Percentiles rank a stretch among this genome's conserved stretches.
Evolutionary conservation across 1,139 yeast genomes (phyloP).

Genomic region (Spathaspora sp.): DNA sequence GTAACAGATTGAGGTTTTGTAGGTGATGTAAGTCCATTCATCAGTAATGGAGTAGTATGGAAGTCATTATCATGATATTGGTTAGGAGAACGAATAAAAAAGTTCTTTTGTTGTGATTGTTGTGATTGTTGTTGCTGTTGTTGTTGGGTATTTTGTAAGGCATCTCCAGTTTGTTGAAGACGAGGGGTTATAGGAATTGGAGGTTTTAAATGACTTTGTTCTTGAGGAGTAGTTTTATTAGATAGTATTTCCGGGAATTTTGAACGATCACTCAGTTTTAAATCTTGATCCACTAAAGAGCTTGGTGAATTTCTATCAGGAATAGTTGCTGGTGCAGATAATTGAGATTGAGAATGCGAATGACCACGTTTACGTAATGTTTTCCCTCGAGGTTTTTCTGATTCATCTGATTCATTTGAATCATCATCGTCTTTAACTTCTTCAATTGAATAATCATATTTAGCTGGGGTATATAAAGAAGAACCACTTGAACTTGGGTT

Average conservation of each 20-base stretch:
- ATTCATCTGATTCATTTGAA: slow-evolving; percentile 34
- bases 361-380: slow-evolving; percentile 11
- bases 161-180: slow-evolving; percentile 9
- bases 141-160: slow-evolving; percentile 3
- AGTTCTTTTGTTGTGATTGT: slow-evolving; percentile 22
- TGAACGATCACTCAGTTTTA: neutral
- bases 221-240: neutral
- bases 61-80: slow-evolving; percentile 39
- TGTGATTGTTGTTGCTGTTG: slow-evolving; percentile 6
- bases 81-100: slow-evolving; percentile 42
- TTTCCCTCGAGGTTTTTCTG: slow-evolving; percentile 6
- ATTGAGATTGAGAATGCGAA: slow-evolving; percentile 5
- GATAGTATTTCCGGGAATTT: neutral
- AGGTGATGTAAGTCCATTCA: neutral
- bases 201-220: slow-evolving; percentile 17
- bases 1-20: slow-evolving; percentile 7
- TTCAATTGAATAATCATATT: slow-evolving; percentile 38
- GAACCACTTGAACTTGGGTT: neutral
- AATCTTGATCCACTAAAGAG: neutral
- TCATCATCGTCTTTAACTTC: slow-evolving; percentile 37
- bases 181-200: slow-evolving; percentile 23
- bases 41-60: slow-evolving; percentile 20
- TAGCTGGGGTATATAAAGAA: slow-evolving; percentile 2
- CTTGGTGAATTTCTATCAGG: neutral
- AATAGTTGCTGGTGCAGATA: slow-evolving; percentile 14